Conservation (phyloP, 140 eudicot genomes). For the Senecio squalidus region DNA sequence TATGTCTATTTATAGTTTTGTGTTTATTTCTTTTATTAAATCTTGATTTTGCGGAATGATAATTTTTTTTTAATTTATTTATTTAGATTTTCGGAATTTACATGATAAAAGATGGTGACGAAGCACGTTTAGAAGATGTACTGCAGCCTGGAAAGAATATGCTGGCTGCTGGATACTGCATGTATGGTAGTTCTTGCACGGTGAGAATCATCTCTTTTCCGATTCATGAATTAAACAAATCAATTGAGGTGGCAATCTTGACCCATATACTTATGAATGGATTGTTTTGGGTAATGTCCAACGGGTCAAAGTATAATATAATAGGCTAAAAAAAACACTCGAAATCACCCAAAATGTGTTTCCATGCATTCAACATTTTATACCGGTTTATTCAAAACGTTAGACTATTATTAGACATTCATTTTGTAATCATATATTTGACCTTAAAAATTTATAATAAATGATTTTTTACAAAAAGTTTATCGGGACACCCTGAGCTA, state of each 20-base stretch:
- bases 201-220: constrained; percentile 30
- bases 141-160: constrained; percentile 87
- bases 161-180: constrained; percentile 98
- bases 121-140: constrained; percentile 68
- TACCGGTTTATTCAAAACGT: too few species aligned
- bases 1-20: constrained; percentile 22
- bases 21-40: not conserved
- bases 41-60: constrained; percentile 20
- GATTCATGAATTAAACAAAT: too few species aligned
- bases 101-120: constrained; percentile 54
- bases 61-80: constrained; percentile 16
- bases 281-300: not conserved
- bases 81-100: constrained; percentile 91
- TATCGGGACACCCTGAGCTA: too few species aligned
- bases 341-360: too few species aligned
- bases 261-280: not conserved
- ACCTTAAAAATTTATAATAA: too few species aligned
- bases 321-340: too few species aligned
- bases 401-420: too few species aligned
- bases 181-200: constrained; percentile 99
- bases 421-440: too few species aligned
- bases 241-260: too few species aligned
- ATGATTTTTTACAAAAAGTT: too few species aligned
- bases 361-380: too few species aligned
- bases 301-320: too few species aligned